Conservation (phyloP, 2,329 filamentous ascomycete genomes). For the Hymenoscyphus occultus region DNA sequence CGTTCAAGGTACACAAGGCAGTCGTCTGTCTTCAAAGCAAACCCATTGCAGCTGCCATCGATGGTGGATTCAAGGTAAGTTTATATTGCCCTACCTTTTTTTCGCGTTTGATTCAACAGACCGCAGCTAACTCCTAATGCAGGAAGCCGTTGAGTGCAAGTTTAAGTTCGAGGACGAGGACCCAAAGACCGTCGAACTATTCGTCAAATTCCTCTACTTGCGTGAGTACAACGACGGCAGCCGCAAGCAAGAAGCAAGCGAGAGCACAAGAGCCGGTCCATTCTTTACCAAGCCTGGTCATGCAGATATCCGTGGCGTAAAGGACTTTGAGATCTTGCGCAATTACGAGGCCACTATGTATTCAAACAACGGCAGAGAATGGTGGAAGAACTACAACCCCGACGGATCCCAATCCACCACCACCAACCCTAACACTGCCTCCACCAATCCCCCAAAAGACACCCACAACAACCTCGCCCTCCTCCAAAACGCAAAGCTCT, state of each 20-base stretch:
- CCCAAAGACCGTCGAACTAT: neutral
- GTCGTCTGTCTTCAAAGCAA: neutral
- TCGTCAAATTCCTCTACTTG: constrained; percentile 2
- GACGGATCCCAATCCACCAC: neutral
- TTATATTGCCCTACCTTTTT: neutral
- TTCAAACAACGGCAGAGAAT: neutral
- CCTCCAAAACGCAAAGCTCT: constrained; percentile 17
- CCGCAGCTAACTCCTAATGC: neutral
- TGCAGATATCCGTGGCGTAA: neutral
- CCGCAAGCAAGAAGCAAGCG: neutral
- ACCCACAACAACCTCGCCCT: neutral
- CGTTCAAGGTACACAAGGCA: neutral
- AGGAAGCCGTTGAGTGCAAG: neutral
- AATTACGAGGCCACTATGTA: neutral
- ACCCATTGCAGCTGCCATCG: neutral
- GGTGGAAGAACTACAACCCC: too few relatives aligned
- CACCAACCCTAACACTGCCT: neutral
- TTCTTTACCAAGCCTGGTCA: neutral
- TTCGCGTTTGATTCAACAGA: too few relatives aligned
- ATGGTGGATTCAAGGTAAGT: neutral
- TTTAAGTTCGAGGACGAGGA: neutral
- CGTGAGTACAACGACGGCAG: neutral
- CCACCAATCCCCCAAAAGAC: neutral
- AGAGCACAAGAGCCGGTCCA: neutral
- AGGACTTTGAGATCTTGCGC: neutral